A percentile compares a stretch with the other conserved stretches of the same genome.
Evolutionary conservation across 2,329 filamentous ascomycete genomes (phyloP).

Genomic region (Alternaria consortialis): DNA sequence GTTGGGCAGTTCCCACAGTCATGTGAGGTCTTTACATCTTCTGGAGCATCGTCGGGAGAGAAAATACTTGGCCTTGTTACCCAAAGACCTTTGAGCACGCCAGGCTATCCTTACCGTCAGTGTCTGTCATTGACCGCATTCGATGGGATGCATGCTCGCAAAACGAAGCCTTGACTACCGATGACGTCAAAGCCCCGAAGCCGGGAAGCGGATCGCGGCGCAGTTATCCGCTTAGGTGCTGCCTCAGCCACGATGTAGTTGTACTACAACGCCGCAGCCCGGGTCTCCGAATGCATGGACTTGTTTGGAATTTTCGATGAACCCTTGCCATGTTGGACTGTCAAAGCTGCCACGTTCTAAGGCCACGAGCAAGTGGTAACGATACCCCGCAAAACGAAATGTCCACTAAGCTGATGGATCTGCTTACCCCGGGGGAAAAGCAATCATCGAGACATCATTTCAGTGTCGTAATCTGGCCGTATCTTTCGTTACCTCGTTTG

Average conservation of each 20-base stretch:
- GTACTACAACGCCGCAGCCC: not conserved
- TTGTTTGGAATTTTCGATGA: not conserved
- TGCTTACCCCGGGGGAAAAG: not conserved
- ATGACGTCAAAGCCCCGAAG: constrained; percentile 34
- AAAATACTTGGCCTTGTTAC: constrained; percentile 4
- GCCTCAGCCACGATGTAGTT: constrained; percentile 26
- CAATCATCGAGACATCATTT: not conserved
- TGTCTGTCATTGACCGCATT: constrained; percentile 24
- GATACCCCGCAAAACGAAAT: constrained; percentile 1
- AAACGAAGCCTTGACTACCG: not conserved
- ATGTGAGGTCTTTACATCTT: constrained; percentile 1
- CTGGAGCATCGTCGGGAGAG: constrained; percentile 2
- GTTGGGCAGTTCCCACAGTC: constrained; percentile 23
- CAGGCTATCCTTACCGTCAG: constrained; percentile 31
- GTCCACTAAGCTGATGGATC: not conserved
- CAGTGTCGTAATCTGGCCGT: constrained; percentile 5
- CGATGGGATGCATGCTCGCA: constrained; percentile 23
- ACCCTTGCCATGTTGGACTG: not conserved
- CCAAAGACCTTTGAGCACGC: constrained; percentile 8
- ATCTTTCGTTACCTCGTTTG: not conserved
- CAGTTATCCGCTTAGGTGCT: constrained; percentile 7
- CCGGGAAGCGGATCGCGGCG: constrained; percentile 9
- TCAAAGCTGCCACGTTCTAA: constrained; percentile 1
- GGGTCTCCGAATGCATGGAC: not conserved
- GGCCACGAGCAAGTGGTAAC: not conserved